Evolutionary conservation across 192 early-diverging fungal genomes (phyloP).

Genomic region (Linnemannia schmuckeri): DNA sequence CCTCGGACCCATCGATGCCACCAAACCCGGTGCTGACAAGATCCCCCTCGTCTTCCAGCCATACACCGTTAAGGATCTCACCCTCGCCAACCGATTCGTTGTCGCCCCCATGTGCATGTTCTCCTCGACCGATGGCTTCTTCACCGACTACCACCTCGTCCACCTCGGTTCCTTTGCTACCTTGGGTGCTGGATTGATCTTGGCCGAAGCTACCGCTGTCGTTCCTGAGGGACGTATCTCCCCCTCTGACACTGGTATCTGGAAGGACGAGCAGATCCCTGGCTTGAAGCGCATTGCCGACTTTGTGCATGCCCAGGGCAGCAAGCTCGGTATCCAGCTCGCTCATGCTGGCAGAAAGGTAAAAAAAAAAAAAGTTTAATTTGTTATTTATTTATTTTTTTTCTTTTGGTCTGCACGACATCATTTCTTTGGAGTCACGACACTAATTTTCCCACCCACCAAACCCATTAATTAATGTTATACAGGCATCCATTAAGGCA

Average conservation of each 20-base stretch:
- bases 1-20: conserved; percentile 19
- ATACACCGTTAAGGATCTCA: conserved; percentile 70
- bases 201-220: conserved; percentile 86
- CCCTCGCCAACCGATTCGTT: conserved; percentile 80
- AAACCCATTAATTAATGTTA: not conserved
- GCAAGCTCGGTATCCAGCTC: conserved; percentile 78
- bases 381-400: not conserved
- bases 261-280: conserved; percentile 82
- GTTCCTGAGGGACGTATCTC: conserved; percentile 77
- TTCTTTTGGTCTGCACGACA: not conserved
- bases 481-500: conserved; percentile 20
- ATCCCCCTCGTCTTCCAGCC: conserved; percentile 70
- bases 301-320: conserved; percentile 73
- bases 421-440: not conserved
- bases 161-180: conserved; percentile 78
- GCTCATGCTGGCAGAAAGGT: conserved; percentile 87
- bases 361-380: not conserved
- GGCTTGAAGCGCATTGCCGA: conserved; percentile 69
- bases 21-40: conserved; percentile 12
- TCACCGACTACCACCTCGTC: conserved; percentile 74
- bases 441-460: not conserved
- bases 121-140: conserved; percentile 71
- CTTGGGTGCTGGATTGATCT: conserved; percentile 81
- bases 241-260: conserved; percentile 82
- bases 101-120: conserved; percentile 90